A percentile compares a stretch with the other conserved stretches of the same genome.
phyloP scores from a whole-genome alignment of 2,329 filamentous ascomycete species.

The Aureobasidium namibiae region DNA sequence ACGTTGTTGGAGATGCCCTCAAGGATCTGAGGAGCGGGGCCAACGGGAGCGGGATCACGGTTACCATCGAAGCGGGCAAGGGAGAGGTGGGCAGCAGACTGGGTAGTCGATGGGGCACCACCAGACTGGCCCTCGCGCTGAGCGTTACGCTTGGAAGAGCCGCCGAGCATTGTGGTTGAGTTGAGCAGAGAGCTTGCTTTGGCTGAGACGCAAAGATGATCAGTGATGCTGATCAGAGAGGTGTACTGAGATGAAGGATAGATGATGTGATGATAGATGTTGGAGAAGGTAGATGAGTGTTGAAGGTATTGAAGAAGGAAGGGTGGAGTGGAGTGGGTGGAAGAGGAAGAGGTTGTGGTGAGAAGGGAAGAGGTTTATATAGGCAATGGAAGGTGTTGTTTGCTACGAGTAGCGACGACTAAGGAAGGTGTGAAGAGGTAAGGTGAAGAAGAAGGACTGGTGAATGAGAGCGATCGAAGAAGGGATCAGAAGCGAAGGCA shows the following conservation, averaged over 20 bases:
- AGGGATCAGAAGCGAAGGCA: neutral
- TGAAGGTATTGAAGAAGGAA: neutral
- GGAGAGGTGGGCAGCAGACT: neutral
- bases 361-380: neutral
- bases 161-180: no score
- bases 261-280: neutral
- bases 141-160: neutral
- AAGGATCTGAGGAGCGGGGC: neutral
- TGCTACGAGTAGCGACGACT: neutral
- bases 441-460: neutral
- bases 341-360: conserved; percentile 4
- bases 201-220: neutral
- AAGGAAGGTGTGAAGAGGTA: neutral
- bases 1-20: conserved; percentile 7
- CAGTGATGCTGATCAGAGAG: neutral
- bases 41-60: conserved; percentile 12
- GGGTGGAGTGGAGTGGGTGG: neutral
- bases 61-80: conserved; percentile 16
- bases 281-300: conserved; percentile 1
- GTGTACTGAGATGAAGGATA: neutral
- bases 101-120: neutral
- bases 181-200: neutral
- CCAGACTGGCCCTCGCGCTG: neutral
- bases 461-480: neutral
- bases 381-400: neutral